Evolutionary conservation across 2,329 filamentous ascomycete species (phyloP), one percentile per base, ranked within the genome.

Genomic region (Colletotrichum eremochloae): DNA sequence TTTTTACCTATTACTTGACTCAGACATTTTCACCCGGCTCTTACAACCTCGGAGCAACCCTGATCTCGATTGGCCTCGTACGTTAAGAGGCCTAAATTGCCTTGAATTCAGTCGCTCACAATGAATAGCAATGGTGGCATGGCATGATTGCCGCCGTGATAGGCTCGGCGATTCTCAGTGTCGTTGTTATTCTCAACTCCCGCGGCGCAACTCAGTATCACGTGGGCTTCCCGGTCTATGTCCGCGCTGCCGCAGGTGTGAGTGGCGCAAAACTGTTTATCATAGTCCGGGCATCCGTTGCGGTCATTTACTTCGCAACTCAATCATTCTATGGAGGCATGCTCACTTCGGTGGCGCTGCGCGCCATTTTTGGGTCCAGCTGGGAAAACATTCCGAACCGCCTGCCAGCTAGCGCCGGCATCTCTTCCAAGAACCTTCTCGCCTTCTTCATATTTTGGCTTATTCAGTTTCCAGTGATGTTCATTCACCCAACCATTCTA

Each of bases 381-480:
- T 84, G 82, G 81, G 68, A 80, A 1, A 77, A 79, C 48, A 80
- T 88, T 42, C 81, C 82, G 7, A 89, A 89, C 74, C 80, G 81
- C 18, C 82, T 88, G 1, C 84, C 85, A 0, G 80, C 78, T 5
- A 79, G 77, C 12, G 82, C 86, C 38, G 86, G 86, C 24, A 87
- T 87, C 55, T 84, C 83, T 4, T 86, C 85, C 2, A 83, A 86
- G 68, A 84, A 84, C 18, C 83, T 89, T 81, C 75, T 87, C 18
- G 83, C 83, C 15, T 89, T 88, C 75, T 86, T 90, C 76, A 75
- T 89, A 29, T 89, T 88, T 78, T 89, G 87, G 86, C 78, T 86
- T 0, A 76, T 87, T 0, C 87, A 88, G 74, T 78, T 89, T 18
- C 87, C 80, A 74, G 60, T 76, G 74, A 77, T 87, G 58, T 81